Evolutionary conservation across 164 flowering plant species (phyloP), one percentile per base, ranked within the genome.

Genomic region (Liriodendron chinense): DNA sequence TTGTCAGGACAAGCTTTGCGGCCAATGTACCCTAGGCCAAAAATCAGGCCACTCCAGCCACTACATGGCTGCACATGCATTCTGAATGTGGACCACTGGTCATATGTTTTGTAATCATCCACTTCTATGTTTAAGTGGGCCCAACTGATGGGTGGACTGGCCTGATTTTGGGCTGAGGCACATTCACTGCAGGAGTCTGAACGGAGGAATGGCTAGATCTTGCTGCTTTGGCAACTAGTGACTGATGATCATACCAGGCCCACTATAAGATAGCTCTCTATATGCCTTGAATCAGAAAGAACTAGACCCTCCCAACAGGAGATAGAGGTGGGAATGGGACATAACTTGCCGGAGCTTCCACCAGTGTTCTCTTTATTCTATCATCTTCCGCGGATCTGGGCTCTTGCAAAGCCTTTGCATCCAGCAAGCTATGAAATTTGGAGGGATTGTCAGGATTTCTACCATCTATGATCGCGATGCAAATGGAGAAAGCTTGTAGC

Each of bases 401-500:
- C 20, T 80, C 87, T 43, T 61, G 72, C 0, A 71, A 24, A 69
- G 12, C n/a, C 76, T 78, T 83, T 66, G 50, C 77, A 47, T 80
- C 78, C 12, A 71, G 69, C 21, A 70, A 67, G 69, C 47, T 70
- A 8, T 77, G 74, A 34, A 48, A 43, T 75, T 77, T 85, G 1
- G 83, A 71, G 53, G 78, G 76, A 69, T 78, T 77, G 22, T 76
- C 57, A 1, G 76, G 76, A 47, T 77, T 81, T 59, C 81, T 80
- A 76, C 87, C 72, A 76, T 85, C 86, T 63, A 90, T 18, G 72
- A 88, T 72, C 16, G 94, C 87, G 12, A 91, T 83, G 69, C 86
- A 85, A 23, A 92, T 84, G 78, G 91, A 88, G 84, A 93, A 93
- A 25, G 96, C 98, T 82, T 93, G 96, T 48, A 95, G 71, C 18